Base-by-base conservation (phyloP, 768 basidiomycete species). In the Suillus ampliporus region DNA sequence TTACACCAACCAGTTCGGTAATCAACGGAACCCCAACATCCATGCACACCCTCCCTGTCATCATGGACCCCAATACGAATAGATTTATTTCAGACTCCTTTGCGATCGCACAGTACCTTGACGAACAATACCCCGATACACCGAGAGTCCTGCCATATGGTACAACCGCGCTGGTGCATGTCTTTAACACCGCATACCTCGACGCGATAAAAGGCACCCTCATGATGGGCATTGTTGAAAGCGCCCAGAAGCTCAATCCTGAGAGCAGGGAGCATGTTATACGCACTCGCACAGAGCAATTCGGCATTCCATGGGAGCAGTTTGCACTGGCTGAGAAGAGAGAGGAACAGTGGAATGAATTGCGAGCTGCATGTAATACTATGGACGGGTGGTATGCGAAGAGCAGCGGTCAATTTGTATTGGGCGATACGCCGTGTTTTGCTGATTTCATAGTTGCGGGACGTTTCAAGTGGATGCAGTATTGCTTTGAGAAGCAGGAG, bases 41-140 rank as follows among this genome's bases (percentile, higher is more conserved):
- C n/a, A 19, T 44, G 43, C n/a, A 85, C 71, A 84, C 82, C 13
- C 71, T 85, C 0, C 86, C 87, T 0, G 76, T 79, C 34, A 84
- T 88, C 59, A 68, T 80, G 64, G 85, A 86, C 66, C 77, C 78
- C 1, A 69, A 69, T 35, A 84, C 82, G 9, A 76, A 74, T 7
- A 62, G 67, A 2, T 60, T 72, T 11, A 37, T 86, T 37, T 66
- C 78, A 8, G 82, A 86, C 37, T 85, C 85, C 0, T 64, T 72
- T 41, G 67, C 64, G 35, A 86, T 87, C 61, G 84, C 82, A 0
- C 64, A 74, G 17, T 85, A 87, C 68, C 76, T 86, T 60, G 85
- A 86, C 60, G 70, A 73, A 1, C 74, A 76, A 1, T 86, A 85
- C 82, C n/a, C 85, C 0, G 70, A 76, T 53, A 76, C 79, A 0